Evolutionary conservation across 345 rosid species (phyloP), one percentile per base, ranked within the genome.

Genomic region (Euphorbia lathyris): DNA sequence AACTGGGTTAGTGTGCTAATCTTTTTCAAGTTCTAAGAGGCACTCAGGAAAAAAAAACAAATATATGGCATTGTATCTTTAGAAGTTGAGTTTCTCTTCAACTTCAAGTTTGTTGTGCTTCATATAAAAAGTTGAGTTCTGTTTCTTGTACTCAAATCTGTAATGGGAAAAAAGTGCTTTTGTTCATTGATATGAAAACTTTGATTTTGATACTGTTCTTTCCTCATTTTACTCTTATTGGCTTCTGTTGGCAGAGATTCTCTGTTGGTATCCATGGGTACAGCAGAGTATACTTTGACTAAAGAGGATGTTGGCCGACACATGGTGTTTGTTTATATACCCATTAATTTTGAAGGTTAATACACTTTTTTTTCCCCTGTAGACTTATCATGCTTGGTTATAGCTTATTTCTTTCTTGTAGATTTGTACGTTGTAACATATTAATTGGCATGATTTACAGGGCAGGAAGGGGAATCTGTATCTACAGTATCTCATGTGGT

Each of bases 311-410:
- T 94, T 76, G 96, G 96, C 66, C 83, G 73, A 53, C 81, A 79
- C 47, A 76, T 94, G 67, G 86, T 87, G 63, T 94, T 94, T 82
- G 82, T 83, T 47, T 94, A 91, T 70, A 78, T 91, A 74, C 98
- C 98, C 63, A 87, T 87, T 74, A 94, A 91, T 77, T 90, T 94
- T 75, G 97, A 94, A 87, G 98, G 98, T 94, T 71, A 6, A 76
- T 79, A 72, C 59, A 51, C 67, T 53, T 30, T 45, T 22, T 23
- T 25, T 64, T 63, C 71, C 22, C 66, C 71, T 64, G 30, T 63
- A 25, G 59, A 68, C 20, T 23, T 62, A 67, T 45, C 47, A 63
- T 45, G 40, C 58, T 67, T 78, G 55, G 36, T 66, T 56, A 61
- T n/a, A 53, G n/a, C 75, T 32, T 14, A 45, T 45, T 11, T 20